phyloP scores from a whole-genome alignment of 352 stramenopile species.

The Globisporangium echinulatum region DNA sequence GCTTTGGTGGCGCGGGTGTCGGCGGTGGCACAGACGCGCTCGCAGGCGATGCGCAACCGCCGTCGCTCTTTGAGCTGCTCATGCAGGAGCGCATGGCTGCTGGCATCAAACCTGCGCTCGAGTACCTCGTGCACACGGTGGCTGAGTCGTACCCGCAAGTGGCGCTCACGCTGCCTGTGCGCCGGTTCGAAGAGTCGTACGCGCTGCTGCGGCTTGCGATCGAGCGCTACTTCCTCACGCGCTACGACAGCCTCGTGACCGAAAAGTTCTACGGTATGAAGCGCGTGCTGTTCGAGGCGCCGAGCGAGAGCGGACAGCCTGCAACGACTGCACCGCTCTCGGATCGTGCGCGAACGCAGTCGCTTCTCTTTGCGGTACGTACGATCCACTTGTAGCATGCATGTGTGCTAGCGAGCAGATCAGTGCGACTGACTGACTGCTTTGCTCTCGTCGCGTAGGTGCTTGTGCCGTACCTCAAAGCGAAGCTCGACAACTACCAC shows the following conservation, averaged over 20 bases:
- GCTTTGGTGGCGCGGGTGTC: conserved; percentile 32
- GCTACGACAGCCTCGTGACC: conserved; percentile 69
- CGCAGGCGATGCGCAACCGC: conserved; percentile 13
- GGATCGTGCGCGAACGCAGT: conserved; percentile 31
- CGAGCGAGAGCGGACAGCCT: conserved; percentile 3
- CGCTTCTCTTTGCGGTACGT: conserved; percentile 54
- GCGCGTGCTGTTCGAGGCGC: conserved; percentile 40
- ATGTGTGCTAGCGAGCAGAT: no score
- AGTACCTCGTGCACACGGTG: conserved; percentile 68
- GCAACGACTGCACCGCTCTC: conserved; percentile 35
- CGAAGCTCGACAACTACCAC: conserved; percentile 66
- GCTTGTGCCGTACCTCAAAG: conserved; percentile 70
- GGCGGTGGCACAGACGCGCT: conserved; percentile 5
- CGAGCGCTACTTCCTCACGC: conserved; percentile 68
- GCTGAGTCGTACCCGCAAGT: conserved; percentile 72
- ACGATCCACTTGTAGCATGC: neutral
- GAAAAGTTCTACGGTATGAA: conserved; percentile 88
- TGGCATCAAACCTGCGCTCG: conserved; percentile 65
- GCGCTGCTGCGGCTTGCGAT: conserved; percentile 49
- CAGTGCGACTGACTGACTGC: neutral
- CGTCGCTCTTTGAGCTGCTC: conserved; percentile 82
- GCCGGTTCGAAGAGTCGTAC: conserved; percentile 75
- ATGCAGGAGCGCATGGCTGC: conserved; percentile 84
- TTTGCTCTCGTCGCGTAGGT: conserved; percentile 21
- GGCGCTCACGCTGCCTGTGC: conserved; percentile 42